These are phyloP conservation scores for Termitomyces sp. DNA, from an alignment of 768 basidiomycete genomes.

Conservation along the genomic window DNA sequence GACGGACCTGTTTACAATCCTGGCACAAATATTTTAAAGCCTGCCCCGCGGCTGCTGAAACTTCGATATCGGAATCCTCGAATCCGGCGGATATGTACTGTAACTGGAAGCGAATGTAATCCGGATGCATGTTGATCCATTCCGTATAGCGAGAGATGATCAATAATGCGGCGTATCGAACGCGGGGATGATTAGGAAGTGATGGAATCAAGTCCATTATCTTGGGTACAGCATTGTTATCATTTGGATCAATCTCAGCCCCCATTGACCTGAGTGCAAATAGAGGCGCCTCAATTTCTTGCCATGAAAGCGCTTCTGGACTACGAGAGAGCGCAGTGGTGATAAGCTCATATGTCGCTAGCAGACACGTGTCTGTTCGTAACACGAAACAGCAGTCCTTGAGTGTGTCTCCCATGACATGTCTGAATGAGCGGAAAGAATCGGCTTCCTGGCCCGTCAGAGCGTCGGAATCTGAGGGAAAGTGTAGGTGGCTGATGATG, in stretches of 20 bases:
- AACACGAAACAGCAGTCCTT: conserved; percentile 98
- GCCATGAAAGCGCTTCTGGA: conserved; percentile 71
- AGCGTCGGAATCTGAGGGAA: conserved; percentile 68
- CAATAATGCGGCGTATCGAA: conserved; percentile 92
- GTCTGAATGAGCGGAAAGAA: conserved; percentile 91
- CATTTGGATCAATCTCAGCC: conserved; percentile 80
- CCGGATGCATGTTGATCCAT: conserved; percentile 90
- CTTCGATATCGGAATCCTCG: conserved; percentile 74
- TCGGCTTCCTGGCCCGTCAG: conserved; percentile 85
- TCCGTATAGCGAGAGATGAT: conserved; percentile 96
- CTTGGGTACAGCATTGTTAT: conserved; percentile 86
- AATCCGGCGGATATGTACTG: conserved; percentile 93
- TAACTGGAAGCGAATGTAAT: conserved; percentile 81
- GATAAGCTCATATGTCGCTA: conserved; percentile 79
- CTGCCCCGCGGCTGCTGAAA: conserved; percentile 91
- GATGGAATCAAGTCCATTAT: conserved; percentile 94
- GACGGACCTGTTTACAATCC: conserved; percentile 81
- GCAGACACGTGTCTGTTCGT: conserved; percentile 80
- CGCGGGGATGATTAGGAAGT: conserved; percentile 84
- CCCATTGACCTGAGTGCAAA: conserved; percentile 99
- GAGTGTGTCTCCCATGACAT: conserved; percentile 98
- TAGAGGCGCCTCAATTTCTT: conserved; percentile 94
- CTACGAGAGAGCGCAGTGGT: conserved; percentile 65
- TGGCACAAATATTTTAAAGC: conserved; percentile 96
- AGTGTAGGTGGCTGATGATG: conserved; percentile 89